Percentiles rank a stretch among this genome's conserved stretches.
Conservation (phyloP, 2,329 filamentous ascomycete species). For the Exophiala dermatitidis region DNA sequence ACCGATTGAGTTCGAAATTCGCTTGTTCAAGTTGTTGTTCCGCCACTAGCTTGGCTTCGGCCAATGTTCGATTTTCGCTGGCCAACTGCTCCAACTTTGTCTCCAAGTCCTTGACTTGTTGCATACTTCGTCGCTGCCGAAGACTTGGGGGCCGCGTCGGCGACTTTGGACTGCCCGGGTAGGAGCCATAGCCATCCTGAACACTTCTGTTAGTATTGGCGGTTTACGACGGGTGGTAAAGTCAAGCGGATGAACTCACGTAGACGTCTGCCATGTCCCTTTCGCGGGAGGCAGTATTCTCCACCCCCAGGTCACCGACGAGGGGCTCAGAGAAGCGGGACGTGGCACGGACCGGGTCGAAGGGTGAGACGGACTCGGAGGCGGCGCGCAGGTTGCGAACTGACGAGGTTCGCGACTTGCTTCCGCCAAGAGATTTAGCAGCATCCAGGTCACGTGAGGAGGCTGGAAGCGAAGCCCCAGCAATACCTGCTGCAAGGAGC, state of each 20-base stretch:
- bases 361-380: conserved; percentile 24
- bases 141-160: conserved; percentile 92
- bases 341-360: conserved; percentile 12
- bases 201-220: conserved; percentile 12
- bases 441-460: conserved; percentile 20
- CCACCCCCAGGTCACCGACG: conserved; percentile 79
- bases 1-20: conserved; percentile 48
- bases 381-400: conserved; percentile 33
- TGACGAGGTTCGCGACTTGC: conserved; percentile 39
- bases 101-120: conserved; percentile 83
- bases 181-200: conserved; percentile 91
- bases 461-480: background rate
- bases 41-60: conserved; percentile 62
- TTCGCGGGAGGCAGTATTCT: conserved; percentile 48
- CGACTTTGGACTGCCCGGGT: conserved; percentile 74
- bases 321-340: conserved; percentile 37
- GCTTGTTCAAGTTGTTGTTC: conserved; percentile 57
- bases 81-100: conserved; percentile 73
- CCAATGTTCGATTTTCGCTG: conserved; percentile 73
- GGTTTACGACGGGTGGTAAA: background rate
- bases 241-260: conserved; percentile 53
- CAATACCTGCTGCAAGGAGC: conserved; percentile 1
- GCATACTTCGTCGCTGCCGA: conserved; percentile 95
- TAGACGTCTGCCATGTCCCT: conserved; percentile 89
- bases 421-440: conserved; percentile 29